Percentiles rank a stretch among this genome's conserved stretches.
phyloP scores from a whole-genome alignment of 2,329 filamentous ascomycete genomes.

The Purpureocillium lavendulum region DNA sequence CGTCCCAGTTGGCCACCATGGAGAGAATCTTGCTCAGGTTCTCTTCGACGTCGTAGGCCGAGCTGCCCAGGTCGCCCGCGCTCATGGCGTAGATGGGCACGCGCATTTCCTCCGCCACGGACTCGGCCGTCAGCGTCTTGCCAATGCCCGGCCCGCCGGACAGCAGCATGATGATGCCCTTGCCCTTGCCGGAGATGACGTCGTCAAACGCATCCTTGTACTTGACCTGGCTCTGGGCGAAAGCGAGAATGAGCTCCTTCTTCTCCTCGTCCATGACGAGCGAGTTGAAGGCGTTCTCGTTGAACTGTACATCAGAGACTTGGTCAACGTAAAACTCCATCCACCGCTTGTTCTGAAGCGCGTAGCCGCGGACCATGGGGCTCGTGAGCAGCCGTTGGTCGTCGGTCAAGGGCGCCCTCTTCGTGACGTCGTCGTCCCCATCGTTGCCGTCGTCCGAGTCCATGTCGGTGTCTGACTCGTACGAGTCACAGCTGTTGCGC shows the following conservation, averaged over 20 bases:
- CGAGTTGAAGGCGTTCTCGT: constrained; percentile 36
- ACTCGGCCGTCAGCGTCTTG: constrained; percentile 40
- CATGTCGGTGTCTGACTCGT: not conserved
- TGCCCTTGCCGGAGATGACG: constrained; percentile 42
- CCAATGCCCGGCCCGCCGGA: constrained; percentile 40
- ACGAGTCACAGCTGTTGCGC: not conserved
- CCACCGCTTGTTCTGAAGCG: constrained; percentile 38
- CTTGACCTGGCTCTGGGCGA: constrained; percentile 36
- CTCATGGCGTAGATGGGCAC: constrained; percentile 42
- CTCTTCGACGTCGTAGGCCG: constrained; percentile 54
- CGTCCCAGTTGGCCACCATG: constrained; percentile 51
- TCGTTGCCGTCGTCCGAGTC: constrained; percentile 5
- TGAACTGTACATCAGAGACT: constrained; percentile 36
- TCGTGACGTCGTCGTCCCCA: constrained; percentile 10
- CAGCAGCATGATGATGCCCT: constrained; percentile 40
- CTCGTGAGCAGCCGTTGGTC: constrained; percentile 31
- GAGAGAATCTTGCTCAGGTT: constrained; percentile 48
- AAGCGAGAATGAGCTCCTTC: constrained; percentile 43
- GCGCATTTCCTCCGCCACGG: constrained; percentile 39
- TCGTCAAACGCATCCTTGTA: constrained; percentile 39
- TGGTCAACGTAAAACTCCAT: constrained; percentile 40
- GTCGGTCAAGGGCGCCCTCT: constrained; percentile 23
- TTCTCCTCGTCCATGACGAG: constrained; percentile 40
- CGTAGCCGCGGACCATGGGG: constrained; percentile 37
- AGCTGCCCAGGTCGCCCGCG: constrained; percentile 64